These are phyloP conservation scores for Rubus idaeus DNA, from an alignment of 306 rosid species.

Conservation along the genomic window DNA sequence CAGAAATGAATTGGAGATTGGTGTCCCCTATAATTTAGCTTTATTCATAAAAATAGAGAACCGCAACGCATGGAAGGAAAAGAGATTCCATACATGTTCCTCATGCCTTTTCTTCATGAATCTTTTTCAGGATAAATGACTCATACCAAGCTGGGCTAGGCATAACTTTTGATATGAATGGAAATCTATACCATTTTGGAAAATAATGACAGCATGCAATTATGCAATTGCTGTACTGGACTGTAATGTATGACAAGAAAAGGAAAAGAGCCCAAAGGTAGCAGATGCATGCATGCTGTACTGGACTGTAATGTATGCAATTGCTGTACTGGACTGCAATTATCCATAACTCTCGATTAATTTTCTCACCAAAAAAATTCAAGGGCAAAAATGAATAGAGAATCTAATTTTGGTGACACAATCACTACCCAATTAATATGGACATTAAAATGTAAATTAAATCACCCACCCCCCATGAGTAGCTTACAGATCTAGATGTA, in stretches of 20 bases:
- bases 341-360: not conserved
- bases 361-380: not conserved
- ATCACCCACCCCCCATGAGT: not conserved
- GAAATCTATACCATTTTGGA: not conserved
- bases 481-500: no score
- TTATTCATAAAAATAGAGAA: no score
- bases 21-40: no score
- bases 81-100: not conserved
- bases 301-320: no score
- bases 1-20: not conserved
- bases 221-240: not conserved
- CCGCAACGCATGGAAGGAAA: not conserved
- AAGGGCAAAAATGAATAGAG: not conserved
- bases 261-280: not conserved
- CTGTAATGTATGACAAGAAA: not conserved
- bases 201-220: not conserved
- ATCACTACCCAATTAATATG: not conserved
- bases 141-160: not conserved
- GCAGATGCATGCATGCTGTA: not conserved
- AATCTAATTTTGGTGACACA: not conserved
- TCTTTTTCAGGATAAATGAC: not conserved
- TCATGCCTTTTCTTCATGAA: not conserved
- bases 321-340: no score
- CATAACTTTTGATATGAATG: not conserved
- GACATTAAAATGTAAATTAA: not conserved